Percentiles rank a stretch among this genome's conserved stretches.
phyloP scores from a whole-genome alignment of 2,329 filamentous ascomycete genomes.

The Plenodomus lindquistii region DNA sequence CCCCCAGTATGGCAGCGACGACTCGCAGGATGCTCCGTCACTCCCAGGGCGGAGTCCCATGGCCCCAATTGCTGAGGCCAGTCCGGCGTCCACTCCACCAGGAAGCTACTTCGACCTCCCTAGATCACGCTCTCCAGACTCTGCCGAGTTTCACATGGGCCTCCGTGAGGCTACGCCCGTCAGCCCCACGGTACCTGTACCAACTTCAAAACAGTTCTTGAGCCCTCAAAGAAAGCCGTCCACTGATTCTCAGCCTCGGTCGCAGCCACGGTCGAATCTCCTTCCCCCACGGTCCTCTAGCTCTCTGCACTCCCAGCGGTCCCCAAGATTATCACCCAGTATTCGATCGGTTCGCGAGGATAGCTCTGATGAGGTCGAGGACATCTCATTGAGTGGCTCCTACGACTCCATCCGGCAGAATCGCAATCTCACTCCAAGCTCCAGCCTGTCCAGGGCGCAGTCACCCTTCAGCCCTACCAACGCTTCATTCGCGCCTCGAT shows the following conservation, averaged over 20 bases:
- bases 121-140: slow-evolving; percentile 51
- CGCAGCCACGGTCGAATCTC: slow-evolving; percentile 36
- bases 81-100: slow-evolving; percentile 22
- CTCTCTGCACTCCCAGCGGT: slow-evolving; percentile 33
- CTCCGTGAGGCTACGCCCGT: slow-evolving; percentile 51
- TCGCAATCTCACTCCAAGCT: slow-evolving; percentile 79
- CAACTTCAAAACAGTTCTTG: slow-evolving; percentile 40
- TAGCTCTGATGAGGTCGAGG: slow-evolving; percentile 73
- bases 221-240: slow-evolving; percentile 46
- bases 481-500: slow-evolving; percentile 65
- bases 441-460: slow-evolving; percentile 61
- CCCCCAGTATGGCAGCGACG: slow-evolving; percentile 40
- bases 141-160: slow-evolving; percentile 46
- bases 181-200: slow-evolving; percentile 40
- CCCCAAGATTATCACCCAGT: slow-evolving; percentile 47
- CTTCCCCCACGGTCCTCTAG: slow-evolving; percentile 48
- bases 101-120: slow-evolving; percentile 53
- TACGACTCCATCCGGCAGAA: slow-evolving; percentile 65
- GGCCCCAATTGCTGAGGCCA: slow-evolving; percentile 41
- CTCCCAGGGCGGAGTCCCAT: slow-evolving; percentile 38
- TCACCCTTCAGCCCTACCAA: slow-evolving; percentile 68
- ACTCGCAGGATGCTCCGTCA: slow-evolving; percentile 27
- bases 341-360: slow-evolving; percentile 51
- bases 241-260: slow-evolving; percentile 37
- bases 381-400: slow-evolving; percentile 59